Evolutionary conservation across 2,329 filamentous ascomycete genomes (phyloP).

Genomic region (Colletotrichum filicis): DNA sequence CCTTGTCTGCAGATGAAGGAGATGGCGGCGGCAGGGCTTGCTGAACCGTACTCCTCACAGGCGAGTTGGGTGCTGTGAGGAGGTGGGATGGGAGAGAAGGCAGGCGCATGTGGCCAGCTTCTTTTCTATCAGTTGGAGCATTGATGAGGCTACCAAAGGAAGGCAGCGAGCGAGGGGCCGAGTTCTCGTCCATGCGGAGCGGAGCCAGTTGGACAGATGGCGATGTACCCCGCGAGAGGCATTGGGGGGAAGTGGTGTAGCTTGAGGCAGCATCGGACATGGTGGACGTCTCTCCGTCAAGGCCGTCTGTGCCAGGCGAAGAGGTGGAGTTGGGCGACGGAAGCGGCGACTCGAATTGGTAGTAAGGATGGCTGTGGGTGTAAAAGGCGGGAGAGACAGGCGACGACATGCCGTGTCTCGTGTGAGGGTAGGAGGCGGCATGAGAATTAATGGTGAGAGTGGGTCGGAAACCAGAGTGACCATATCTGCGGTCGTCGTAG

Average conservation of each 20-base stretch:
- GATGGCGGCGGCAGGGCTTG: constrained; percentile 33
- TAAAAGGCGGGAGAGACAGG: constrained; percentile 33
- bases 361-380: constrained; percentile 36
- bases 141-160: constrained; percentile 39
- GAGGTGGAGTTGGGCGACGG: constrained; percentile 53
- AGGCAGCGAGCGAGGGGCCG: constrained; percentile 40
- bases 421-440: constrained; percentile 31
- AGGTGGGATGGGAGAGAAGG: constrained; percentile 36
- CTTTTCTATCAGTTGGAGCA: constrained; percentile 27
- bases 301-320: constrained; percentile 64
- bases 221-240: constrained; percentile 47
- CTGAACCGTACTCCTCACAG: constrained; percentile 26
- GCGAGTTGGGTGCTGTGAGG: constrained; percentile 49
- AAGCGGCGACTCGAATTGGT: constrained; percentile 46
- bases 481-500: constrained; percentile 36
- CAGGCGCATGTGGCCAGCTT: constrained; percentile 7
- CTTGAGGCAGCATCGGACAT: constrained; percentile 76
- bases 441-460: constrained; percentile 43
- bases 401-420: constrained; percentile 33
- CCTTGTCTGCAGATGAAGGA: constrained; percentile 35
- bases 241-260: constrained; percentile 68
- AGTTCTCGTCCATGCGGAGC: constrained; percentile 37
- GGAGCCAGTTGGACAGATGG: constrained; percentile 56
- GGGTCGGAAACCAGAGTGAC: constrained; percentile 35
- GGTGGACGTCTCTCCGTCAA: constrained; percentile 74